Evolutionary conservation across 805 yeast genomes (phyloP), one percentile per base, ranked within the genome.

Genomic region (Cyberlindnera euphorbiae): DNA sequence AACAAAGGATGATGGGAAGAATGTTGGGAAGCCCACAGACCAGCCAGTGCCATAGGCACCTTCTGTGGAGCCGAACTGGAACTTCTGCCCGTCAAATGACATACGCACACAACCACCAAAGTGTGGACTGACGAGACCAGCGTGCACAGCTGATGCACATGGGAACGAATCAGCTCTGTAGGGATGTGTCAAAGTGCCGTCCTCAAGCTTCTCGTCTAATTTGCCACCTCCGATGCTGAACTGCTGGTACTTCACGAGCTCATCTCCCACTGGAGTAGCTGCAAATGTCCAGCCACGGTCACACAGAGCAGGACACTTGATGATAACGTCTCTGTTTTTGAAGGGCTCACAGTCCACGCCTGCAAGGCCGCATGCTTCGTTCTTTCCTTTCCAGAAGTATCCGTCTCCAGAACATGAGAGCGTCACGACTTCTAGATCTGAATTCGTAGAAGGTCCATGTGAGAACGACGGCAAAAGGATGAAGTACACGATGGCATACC

Each of bases 241-340:
- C 2, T 83, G 82, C 35, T 78, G 58, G 53, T 89, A 85, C 53
- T 84, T 83, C 17, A 82, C 65, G 44, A 75, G 60, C 36, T 75
- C 63, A 34, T 69, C 69, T 0, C 96, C 97, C 1, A 86, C 85
- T 0, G 89, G 79, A 9, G 81, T 63, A 13, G 80, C 75, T 2
- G 88, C 75, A 56, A 79, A 89, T 0, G 86, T 72, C 79, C 83
- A 77, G 25, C 88, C 78, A 22, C 81, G 63, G 46, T 81, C 87
- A 60, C 97, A 89, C 23, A 88, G 63, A 0, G 96, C 95, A 0
- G 96, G 96, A 58, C 97, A 89, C 46, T 87, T 67, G 51, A 88
- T 68, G 4, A 71, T 57, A 18, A 81, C 68, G 15, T 71, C 72
- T 12, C 62, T 52, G 19, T 64, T 58, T 3, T 53, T 60, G 30